Base-by-base conservation (phyloP, 2,329 filamentous ascomycete species). In the Pseudogymnoascus sp. region DNA sequence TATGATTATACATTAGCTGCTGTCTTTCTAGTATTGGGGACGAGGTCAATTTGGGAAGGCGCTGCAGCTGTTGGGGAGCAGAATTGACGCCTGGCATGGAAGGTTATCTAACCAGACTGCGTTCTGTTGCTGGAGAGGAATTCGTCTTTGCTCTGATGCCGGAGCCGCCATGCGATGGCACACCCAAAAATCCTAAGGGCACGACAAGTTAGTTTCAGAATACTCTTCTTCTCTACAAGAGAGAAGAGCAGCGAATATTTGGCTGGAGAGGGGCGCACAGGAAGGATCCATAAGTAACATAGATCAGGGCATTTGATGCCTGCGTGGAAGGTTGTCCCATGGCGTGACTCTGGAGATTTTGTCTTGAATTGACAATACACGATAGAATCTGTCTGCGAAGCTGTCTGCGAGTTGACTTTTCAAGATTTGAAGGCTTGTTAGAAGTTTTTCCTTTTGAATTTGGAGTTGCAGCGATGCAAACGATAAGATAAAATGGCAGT, bases 251-350 rank as follows among this genome's bases (percentile, higher is more conserved):
- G 31, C 10, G 10, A 24, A 38, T 14, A n/a, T 29, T 21, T 11
- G 31, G 59, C 42, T 29, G 14, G 31, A 59, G 64, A 68, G 69
- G 68, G 69, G 68, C 84, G 64, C 79, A 93, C 90, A 95, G 78
- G 74, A 95, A 95, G 60, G 81, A 79, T 67, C 82, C 88, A 78
- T 92, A 93, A 60, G 88, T 91, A 62, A 91, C 78, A 73, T 93
- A 93, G 73, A 95, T 88, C 73, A 93, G 80, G 80, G 89, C 89
- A 79, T 93, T 92, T 33, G 90, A 93, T 72, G 89, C 89, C 81
- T 83, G 78, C 63, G 68, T 85, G 1, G 90, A 93, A 64, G 89
- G 89, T 68, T 87, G 82, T 19, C 88, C 88, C 90, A 93, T 95
- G 64, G 29, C 76, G 65, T 35, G 40, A 62, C 29, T 19, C n/a